Conservation (phyloP, 495 filamentous ascomycete species). For the Aspergillus nidulans region DNA sequence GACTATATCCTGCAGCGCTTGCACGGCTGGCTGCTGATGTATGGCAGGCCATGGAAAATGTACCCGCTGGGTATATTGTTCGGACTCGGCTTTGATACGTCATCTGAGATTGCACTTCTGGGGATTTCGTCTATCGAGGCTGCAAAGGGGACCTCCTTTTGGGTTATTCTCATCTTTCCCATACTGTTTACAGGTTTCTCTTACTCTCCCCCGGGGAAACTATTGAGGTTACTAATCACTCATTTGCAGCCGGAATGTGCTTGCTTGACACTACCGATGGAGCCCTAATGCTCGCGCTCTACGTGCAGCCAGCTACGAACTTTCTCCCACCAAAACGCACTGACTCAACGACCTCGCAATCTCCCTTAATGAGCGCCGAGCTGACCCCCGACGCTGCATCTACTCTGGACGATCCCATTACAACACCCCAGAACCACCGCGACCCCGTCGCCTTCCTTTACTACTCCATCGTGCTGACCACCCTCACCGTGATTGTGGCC, state of each 20-base stretch:
- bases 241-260: slow-evolving; percentile 71
- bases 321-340: slow-evolving; percentile 37
- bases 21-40: not conserved
- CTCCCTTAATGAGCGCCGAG: slow-evolving; percentile 13
- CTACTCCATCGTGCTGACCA: slow-evolving; percentile 87
- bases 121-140: slow-evolving; percentile 86
- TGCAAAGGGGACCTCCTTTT: slow-evolving; percentile 78
- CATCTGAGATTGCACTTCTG: slow-evolving; percentile 85
- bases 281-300: slow-evolving; percentile 91
- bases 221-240: not conserved
- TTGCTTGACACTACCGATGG: slow-evolving; percentile 86
- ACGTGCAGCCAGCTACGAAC: slow-evolving; percentile 58
- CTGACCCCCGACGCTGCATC: not conserved
- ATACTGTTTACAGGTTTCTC: slow-evolving; percentile 77
- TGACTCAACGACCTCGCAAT: slow-evolving; percentile 11
- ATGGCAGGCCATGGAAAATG: slow-evolving; percentile 85
- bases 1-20: not conserved
- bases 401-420: slow-evolving; percentile 15
- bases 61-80: slow-evolving; percentile 85
- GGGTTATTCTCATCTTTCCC: slow-evolving; percentile 93
- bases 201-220: not conserved
- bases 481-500: slow-evolving; percentile 82
- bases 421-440: slow-evolving; percentile 39
- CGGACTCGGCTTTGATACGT: slow-evolving; percentile 93
- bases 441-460: slow-evolving; percentile 86